Evolutionary conservation across 2,329 filamentous ascomycete genomes (phyloP).

Genomic region (Talaromyces sp.): DNA sequence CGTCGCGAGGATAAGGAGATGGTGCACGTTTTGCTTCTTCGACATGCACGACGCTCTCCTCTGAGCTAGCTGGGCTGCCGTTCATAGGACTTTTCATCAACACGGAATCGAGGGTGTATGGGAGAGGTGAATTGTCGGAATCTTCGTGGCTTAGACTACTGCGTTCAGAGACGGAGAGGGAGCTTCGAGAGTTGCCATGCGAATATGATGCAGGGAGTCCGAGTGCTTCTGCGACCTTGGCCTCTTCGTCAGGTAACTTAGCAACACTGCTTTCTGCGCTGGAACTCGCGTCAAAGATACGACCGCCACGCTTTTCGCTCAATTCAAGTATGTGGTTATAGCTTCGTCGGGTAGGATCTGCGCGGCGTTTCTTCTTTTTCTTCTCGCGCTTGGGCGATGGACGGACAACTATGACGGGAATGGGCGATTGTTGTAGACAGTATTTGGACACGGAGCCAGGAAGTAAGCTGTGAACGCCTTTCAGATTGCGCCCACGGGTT

Average conservation of each 20-base stretch:
- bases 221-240: conserved; percentile 54
- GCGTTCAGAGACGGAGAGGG: conserved; percentile 38
- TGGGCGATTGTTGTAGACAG: conserved; percentile 88
- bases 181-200: conserved; percentile 34
- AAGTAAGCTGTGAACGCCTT: conserved; percentile 82
- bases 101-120: conserved; percentile 27
- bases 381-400: conserved; percentile 85
- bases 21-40: conserved; percentile 9
- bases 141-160: conserved; percentile 38
- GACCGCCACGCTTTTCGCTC: conserved; percentile 54
- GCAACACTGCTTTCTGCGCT: conserved; percentile 51
- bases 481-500: conserved; percentile 79
- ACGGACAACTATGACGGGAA: conserved; percentile 89
- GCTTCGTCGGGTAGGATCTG: conserved; percentile 73
- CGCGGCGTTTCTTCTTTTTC: conserved; percentile 82
- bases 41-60: conserved; percentile 23
- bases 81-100: conserved; percentile 27
- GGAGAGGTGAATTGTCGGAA: conserved; percentile 23
- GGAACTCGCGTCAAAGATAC: conserved; percentile 55
- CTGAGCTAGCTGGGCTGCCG: conserved; percentile 29
- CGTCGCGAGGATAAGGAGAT: conserved; percentile 7
- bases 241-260: conserved; percentile 51
- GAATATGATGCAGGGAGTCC: conserved; percentile 43
- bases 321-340: conserved; percentile 78
- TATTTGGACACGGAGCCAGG: conserved; percentile 93